Percentiles rank a stretch among this genome's conserved stretches.
These are phyloP conservation scores for Botrytis porri DNA, from an alignment of 2,329 filamentous ascomycete genomes.

Conservation along the genomic window DNA sequence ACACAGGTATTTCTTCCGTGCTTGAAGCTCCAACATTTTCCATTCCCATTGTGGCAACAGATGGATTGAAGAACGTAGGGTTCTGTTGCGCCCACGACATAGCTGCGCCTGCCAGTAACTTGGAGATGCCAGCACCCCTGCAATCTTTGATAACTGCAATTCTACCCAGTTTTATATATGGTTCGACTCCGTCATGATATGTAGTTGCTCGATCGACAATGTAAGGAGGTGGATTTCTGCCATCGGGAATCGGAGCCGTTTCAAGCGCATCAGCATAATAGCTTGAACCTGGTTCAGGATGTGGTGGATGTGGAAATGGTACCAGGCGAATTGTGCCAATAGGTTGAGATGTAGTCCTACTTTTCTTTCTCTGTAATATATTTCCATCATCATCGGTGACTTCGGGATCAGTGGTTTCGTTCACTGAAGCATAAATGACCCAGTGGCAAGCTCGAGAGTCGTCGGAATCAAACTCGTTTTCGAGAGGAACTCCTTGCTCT, in stretches of 20 bases:
- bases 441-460: constrained; percentile 80
- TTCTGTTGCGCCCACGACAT: constrained; percentile 65
- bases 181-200: constrained; percentile 61
- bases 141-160: constrained; percentile 63
- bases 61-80: constrained; percentile 50
- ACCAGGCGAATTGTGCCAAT: constrained; percentile 53
- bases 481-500: constrained; percentile 57
- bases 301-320: constrained; percentile 51
- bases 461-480: constrained; percentile 77
- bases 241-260: constrained; percentile 10
- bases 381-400: constrained; percentile 45
- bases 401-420: constrained; percentile 45
- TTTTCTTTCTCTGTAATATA: constrained; percentile 44
- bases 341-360: constrained; percentile 40
- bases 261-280: constrained; percentile 29
- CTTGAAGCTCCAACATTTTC: constrained; percentile 43
- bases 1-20: constrained; percentile 49
- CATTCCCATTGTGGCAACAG: constrained; percentile 44
- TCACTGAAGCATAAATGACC: constrained; percentile 69
- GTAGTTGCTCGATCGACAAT: constrained; percentile 42
- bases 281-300: constrained; percentile 51
- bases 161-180: constrained; percentile 79
- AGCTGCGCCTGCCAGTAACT: constrained; percentile 63
- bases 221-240: constrained; percentile 23
- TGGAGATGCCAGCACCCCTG: constrained; percentile 57